These are phyloP conservation scores for Monosporascus sp. DNA, from an alignment of 2,329 filamentous ascomycete species.

Conservation along the genomic window DNA sequence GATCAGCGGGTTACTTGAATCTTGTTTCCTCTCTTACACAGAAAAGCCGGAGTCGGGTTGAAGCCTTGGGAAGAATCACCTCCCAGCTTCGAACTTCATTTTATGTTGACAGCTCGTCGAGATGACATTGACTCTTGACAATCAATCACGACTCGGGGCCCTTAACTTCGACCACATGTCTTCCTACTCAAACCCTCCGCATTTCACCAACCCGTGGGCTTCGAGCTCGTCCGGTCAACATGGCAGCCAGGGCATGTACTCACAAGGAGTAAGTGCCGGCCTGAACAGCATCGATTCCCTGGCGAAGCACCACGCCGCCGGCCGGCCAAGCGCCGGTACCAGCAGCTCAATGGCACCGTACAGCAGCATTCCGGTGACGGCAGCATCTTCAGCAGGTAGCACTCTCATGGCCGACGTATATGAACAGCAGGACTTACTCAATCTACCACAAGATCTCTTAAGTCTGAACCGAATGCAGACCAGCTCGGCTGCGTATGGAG, in stretches of 20 bases:
- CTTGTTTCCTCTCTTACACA: conserved; percentile 14
- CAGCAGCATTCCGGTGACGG: conserved; percentile 65
- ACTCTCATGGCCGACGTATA: conserved; percentile 54
- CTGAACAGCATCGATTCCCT: conserved; percentile 51
- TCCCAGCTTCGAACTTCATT: conserved; percentile 15
- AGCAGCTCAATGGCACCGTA: conserved; percentile 64
- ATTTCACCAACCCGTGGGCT: conserved; percentile 89
- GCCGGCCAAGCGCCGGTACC: conserved; percentile 52
- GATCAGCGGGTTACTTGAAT: conserved; percentile 42
- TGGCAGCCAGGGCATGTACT: conserved; percentile 60
- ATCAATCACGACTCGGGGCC: conserved; percentile 74
- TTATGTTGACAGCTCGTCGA: conserved; percentile 24
- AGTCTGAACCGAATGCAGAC: conserved; percentile 59
- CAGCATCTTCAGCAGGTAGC: conserved; percentile 64
- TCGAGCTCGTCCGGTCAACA: conserved; percentile 51
- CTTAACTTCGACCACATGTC: conserved; percentile 79
- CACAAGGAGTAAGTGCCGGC: conserved; percentile 52
- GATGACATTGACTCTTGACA: conserved; percentile 97
- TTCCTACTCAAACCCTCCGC: conserved; percentile 59
- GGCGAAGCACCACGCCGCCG: conserved; percentile 51
- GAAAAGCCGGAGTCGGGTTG: conserved; percentile 1
- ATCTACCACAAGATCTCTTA: conserved; percentile 69
- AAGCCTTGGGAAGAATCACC: conserved; percentile 20
- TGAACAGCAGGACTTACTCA: conserved; percentile 63
- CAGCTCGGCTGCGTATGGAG: conserved; percentile 62